Conservation (phyloP, 2,329 filamentous ascomycete genomes). For the Paracoccidioides lutzii region DNA sequence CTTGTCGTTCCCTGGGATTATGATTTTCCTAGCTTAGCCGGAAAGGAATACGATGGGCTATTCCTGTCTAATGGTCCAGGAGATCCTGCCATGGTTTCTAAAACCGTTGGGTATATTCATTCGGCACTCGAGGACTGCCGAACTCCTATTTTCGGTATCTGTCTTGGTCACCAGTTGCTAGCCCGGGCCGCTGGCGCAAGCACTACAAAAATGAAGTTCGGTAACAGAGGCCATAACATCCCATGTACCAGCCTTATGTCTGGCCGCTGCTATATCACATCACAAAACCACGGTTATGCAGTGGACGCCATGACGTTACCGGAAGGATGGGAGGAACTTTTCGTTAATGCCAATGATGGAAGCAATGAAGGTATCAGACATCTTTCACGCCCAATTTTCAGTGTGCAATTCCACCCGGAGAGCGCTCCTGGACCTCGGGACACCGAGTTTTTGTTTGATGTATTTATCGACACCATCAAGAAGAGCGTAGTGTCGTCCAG, state of each 20-base stretch:
- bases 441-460: conserved; percentile 93
- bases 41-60: conserved; percentile 82
- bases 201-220: conserved; percentile 97
- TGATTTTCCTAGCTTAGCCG: conserved; percentile 64
- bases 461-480: conserved; percentile 78
- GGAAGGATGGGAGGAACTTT: conserved; percentile 78
- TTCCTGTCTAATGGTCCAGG: conserved; percentile 98
- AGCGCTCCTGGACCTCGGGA: conserved; percentile 90
- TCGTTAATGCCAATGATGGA: conserved; percentile 94
- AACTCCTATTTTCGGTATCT: conserved; percentile 90
- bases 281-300: conserved; percentile 94
- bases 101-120: conserved; percentile 67
- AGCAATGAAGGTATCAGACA: conserved; percentile 98
- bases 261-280: conserved; percentile 96
- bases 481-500: conserved; percentile 55
- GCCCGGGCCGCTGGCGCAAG: conserved; percentile 74
- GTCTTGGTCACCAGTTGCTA: conserved; percentile 84
- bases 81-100: conserved; percentile 74
- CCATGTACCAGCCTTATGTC: conserved; percentile 93
- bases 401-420: conserved; percentile 98
- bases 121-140: conserved; percentile 63
- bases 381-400: conserved; percentile 76
- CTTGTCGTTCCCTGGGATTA: conserved; percentile 94
- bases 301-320: conserved; percentile 70
- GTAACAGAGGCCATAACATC: conserved; percentile 97